These are phyloP conservation scores for Claviceps fusiformis DNA, from an alignment of 2,329 filamentous ascomycete species.

Conservation along the genomic window DNA sequence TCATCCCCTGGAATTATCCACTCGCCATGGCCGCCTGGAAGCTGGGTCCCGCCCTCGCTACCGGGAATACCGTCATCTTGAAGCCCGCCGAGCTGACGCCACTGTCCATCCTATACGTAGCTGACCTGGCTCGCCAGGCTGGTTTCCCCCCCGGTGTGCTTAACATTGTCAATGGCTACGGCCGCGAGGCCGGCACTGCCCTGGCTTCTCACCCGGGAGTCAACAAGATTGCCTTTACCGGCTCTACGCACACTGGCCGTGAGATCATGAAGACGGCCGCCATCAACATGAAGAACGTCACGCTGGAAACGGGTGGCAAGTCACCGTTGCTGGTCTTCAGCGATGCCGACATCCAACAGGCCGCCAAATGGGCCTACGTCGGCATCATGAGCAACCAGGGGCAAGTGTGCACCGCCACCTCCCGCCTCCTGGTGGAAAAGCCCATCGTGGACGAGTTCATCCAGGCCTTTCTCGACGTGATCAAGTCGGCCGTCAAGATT, in stretches of 20 bases:
- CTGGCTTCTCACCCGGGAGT: slow-evolving; percentile 54
- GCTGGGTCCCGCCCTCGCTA: slow-evolving; percentile 55
- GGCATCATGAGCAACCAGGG: slow-evolving; percentile 48
- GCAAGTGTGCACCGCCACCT: slow-evolving; percentile 53
- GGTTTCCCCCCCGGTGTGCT: slow-evolving; percentile 68
- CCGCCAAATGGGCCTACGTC: slow-evolving; percentile 43
- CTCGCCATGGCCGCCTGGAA: slow-evolving; percentile 45
- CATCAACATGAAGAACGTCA: slow-evolving; percentile 52
- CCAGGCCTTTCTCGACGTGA: slow-evolving; percentile 42
- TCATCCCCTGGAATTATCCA: slow-evolving; percentile 66
- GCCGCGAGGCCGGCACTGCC: slow-evolving; percentile 52
- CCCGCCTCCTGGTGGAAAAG: slow-evolving; percentile 51
- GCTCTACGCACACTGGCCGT: slow-evolving; percentile 57
- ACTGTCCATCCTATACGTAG: slow-evolving; percentile 51
- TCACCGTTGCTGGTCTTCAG: slow-evolving; percentile 50
- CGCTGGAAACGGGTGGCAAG: slow-evolving; percentile 55
- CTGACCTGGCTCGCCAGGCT: slow-evolving; percentile 53
- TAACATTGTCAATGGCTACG: slow-evolving; percentile 62
- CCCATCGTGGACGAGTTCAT: slow-evolving; percentile 50
- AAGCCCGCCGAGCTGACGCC: slow-evolving; percentile 58
- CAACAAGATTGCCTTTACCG: slow-evolving; percentile 70
- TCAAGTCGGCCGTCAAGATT: slow-evolving; percentile 46
- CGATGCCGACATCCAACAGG: slow-evolving; percentile 53
- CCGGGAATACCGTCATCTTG: slow-evolving; percentile 49
- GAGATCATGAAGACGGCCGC: slow-evolving; percentile 65